Base-by-base conservation (phyloP, 345 rosid species). In the Melaleuca alternifolia region DNA sequence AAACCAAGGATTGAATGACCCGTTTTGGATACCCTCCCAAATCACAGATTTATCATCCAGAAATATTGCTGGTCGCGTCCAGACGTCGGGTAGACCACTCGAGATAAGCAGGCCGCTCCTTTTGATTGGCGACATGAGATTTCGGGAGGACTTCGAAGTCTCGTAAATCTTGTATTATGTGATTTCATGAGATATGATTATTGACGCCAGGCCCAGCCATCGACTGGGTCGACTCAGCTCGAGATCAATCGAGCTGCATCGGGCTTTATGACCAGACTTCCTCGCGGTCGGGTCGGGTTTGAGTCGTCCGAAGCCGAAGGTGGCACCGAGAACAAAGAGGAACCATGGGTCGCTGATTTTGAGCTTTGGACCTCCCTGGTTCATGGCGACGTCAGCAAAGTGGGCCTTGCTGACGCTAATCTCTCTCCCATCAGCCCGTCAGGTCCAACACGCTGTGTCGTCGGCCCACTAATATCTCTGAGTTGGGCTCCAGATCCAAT, bases 191-290 rank as follows among this genome's bases (percentile, higher is more conserved):
- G 0, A 71, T 12, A 71, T 33, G 3, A 71, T 3, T 12, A 18
- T 33, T 18, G 48, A 71, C 1, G 26, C 3, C 0, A 0, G 10
- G 79, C 23, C 2, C 8, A 0, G 48, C 13, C 1, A 0, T 71
- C 26, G 4, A 1, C 24, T 71, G 9, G 26, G 26, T 37, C 24
- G 79, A 4, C 26, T 71, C 0, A 1, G 23, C 26, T 20, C 57
- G 26, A 54, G 57, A 54, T 54, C 57, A 8, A 54, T 54, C 2
- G 26, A 71, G 81, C 81, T 3, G 7, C 9, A 37, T 24, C 48
- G 1, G 48, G 26, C 79, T 18, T 71, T 37, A 16, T 71, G 81
- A 71, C 3, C 3, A 71, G 37, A 71, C 33, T 11, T 71, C 79
- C 48, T 65, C 77, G 7, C 5, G 46, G 48, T 33, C 23, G 6